phyloP scores from a whole-genome alignment of 2,329 filamentous ascomycete genomes.

The Colletotrichum orbiculare region DNA sequence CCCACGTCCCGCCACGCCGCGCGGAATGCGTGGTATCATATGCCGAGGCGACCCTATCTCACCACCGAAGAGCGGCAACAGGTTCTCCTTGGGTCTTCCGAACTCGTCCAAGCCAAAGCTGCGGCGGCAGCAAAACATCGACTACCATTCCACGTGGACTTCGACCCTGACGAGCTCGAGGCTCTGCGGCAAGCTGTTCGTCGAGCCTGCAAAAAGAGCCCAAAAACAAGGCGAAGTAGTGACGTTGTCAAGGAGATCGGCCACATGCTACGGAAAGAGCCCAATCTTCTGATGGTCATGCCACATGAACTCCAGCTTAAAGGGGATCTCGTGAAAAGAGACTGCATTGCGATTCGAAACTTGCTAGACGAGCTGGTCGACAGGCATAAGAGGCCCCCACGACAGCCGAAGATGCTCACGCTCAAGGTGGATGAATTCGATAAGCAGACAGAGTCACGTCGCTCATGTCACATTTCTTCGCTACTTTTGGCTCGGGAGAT shows the following conservation, averaged over 20 bases:
- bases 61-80: constrained; percentile 34
- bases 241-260: constrained; percentile 37
- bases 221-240: constrained; percentile 4
- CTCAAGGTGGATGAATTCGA: constrained; percentile 46
- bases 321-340: constrained; percentile 41
- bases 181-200: constrained; percentile 27
- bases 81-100: constrained; percentile 36
- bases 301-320: constrained; percentile 32
- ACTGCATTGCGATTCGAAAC: constrained; percentile 46
- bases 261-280: constrained; percentile 35
- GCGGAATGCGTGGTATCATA: constrained; percentile 29
- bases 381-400: constrained; percentile 40
- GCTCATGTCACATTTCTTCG: constrained; percentile 48
- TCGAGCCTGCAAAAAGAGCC: too few species aligned
- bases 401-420: constrained; percentile 42
- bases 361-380: constrained; percentile 55
- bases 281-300: constrained; percentile 18
- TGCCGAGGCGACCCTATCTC: constrained; percentile 41
- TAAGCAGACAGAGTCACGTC: constrained; percentile 41
- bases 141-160: constrained; percentile 58
- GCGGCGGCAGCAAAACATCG: constrained; percentile 18
- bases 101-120: constrained; percentile 26
- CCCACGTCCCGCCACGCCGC: constrained; percentile 7
- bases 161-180: constrained; percentile 51
- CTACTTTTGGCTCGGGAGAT: constrained; percentile 63